phyloP scores from a whole-genome alignment of 805 yeast species.

The Groenewaldozyma tartarivorans region DNA sequence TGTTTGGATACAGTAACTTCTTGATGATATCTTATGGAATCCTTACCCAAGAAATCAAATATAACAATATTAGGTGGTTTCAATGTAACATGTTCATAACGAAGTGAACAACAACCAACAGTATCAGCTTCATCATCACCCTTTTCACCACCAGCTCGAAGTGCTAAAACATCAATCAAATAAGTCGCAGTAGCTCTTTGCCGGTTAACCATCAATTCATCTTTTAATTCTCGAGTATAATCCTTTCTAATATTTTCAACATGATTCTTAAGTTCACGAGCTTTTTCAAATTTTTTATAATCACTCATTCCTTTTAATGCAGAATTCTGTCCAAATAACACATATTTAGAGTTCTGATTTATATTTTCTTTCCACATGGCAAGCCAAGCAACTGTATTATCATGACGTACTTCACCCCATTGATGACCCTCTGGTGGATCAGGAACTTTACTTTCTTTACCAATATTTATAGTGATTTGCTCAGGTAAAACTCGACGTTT shows the following conservation, averaged over 20 bases:
- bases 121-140: slow-evolving; percentile 97
- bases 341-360: slow-evolving; percentile 74
- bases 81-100: slow-evolving; percentile 81
- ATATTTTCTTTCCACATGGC: slow-evolving; percentile 97
- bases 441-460: slow-evolving; percentile 65
- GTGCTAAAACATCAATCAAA: slow-evolving; percentile 82
- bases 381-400: slow-evolving; percentile 86
- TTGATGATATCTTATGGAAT: slow-evolving; percentile 83
- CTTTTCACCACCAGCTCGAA: slow-evolving; percentile 97
- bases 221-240: slow-evolving; percentile 59
- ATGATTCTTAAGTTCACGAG: slow-evolving; percentile 69
- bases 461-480: slow-evolving; percentile 75
- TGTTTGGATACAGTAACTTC: slow-evolving; percentile 89
- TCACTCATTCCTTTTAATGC: slow-evolving; percentile 88
- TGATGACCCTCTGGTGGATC: slow-evolving; percentile 75
- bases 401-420: slow-evolving; percentile 88
- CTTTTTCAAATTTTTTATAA: slow-evolving; percentile 85
- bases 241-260: slow-evolving; percentile 67
- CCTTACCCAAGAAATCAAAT: slow-evolving; percentile 93
- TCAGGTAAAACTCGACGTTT: slow-evolving; percentile 85
- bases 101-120: slow-evolving; percentile 91
- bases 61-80: slow-evolving; percentile 78
- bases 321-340: slow-evolving; percentile 82
- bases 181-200: slow-evolving; percentile 93
- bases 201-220: slow-evolving; percentile 70